Evolutionary conservation across 352 stramenopile species (phyloP).

Genomic region (Phytophthora sojae): DNA sequence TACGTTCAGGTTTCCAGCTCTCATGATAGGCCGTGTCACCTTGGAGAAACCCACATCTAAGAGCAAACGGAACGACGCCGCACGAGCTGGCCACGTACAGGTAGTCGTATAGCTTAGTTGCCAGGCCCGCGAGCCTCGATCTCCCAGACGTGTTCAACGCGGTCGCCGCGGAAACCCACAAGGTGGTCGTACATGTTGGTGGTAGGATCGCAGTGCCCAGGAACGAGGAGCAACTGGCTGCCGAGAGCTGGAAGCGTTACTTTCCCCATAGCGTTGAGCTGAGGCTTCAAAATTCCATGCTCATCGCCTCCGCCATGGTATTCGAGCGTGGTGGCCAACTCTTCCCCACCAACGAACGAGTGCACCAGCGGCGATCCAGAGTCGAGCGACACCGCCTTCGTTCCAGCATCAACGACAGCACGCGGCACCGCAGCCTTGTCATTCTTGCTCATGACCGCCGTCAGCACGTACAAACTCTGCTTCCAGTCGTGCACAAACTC

Average conservation of each 20-base stretch:
- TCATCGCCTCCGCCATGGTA: constrained; percentile 74
- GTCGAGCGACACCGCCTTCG: constrained; percentile 76
- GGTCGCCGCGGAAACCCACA: constrained; percentile 58
- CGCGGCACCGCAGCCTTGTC: constrained; percentile 37
- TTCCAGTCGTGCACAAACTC: constrained; percentile 54
- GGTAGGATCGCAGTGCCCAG: constrained; percentile 79
- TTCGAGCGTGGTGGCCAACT: constrained; percentile 49
- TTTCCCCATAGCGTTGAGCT: constrained; percentile 11
- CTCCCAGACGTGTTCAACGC: constrained; percentile 66
- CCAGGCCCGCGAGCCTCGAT: constrained; percentile 64
- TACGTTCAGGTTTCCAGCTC: no score
- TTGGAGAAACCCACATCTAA: no score
- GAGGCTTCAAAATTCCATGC: constrained; percentile 65
- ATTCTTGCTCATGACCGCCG: constrained; percentile 75
- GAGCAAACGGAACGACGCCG: no score
- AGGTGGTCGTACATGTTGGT: constrained; percentile 83
- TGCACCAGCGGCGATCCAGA: constrained; percentile 66
- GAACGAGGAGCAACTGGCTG: constrained; percentile 65
- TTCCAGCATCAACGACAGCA: constrained; percentile 76
- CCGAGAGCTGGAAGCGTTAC: constrained; percentile 60
- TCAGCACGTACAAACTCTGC: constrained; percentile 75
- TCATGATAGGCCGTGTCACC: no score
- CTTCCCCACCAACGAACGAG: constrained; percentile 44
- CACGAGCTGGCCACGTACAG: no score
- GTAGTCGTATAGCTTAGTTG: constrained; percentile 42